These are phyloP conservation scores for Calonectria crousiana DNA, from an alignment of 2,329 filamentous ascomycete genomes.

Conservation along the genomic window DNA sequence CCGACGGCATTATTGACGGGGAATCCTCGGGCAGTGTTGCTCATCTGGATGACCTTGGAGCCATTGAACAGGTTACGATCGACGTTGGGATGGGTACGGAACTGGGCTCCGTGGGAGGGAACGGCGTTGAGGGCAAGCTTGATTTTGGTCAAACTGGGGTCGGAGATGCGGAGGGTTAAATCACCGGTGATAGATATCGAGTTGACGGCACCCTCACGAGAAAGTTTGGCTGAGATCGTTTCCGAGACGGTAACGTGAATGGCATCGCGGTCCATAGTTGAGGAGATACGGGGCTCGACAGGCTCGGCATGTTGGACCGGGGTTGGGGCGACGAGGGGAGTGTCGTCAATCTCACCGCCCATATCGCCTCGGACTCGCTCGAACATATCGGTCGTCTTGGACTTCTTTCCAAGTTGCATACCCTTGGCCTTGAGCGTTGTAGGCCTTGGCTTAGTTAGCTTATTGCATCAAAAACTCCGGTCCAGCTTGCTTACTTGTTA, in stretches of 20 bases:
- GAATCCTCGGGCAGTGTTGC: conserved; percentile 88
- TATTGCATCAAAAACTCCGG: neutral
- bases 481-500: conserved; percentile 72
- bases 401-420: conserved; percentile 99
- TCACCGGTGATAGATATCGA: conserved; percentile 93
- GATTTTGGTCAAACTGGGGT: conserved; percentile 90
- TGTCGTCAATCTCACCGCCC: conserved; percentile 85
- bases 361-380: conserved; percentile 94
- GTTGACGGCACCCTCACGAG: conserved; percentile 87
- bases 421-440: conserved; percentile 89
- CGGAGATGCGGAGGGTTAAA: conserved; percentile 89
- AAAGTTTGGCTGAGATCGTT: conserved; percentile 89
- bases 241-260: conserved; percentile 92
- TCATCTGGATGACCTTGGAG: conserved; percentile 88
- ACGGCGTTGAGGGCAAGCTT: conserved; percentile 84
- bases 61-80: conserved; percentile 89
- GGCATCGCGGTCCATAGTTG: conserved; percentile 82
- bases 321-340: conserved; percentile 75
- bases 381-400: conserved; percentile 97
- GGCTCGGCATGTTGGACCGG: conserved; percentile 63
- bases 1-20: conserved; percentile 94
- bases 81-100: conserved; percentile 96
- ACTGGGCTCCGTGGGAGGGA: conserved; percentile 86
- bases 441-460: conserved; percentile 54
- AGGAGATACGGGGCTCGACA: conserved; percentile 68